Conservation (phyloP, 805 yeast species). For the Cyberlindnera galapagoensis region DNA sequence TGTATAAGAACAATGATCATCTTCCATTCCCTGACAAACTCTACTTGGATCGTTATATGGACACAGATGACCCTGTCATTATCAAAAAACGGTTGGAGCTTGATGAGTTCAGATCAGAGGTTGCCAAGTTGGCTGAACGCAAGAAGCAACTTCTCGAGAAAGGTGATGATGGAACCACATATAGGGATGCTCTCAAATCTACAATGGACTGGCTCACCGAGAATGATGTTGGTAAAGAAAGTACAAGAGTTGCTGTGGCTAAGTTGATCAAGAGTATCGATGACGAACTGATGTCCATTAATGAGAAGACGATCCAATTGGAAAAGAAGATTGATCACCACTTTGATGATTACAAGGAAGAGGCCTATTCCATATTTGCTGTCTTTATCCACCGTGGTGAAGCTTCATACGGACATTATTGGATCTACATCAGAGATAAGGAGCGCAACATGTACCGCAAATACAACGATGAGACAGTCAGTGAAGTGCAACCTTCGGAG, state of each 20-base stretch:
- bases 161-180: constrained; percentile 45
- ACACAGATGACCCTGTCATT: constrained; percentile 52
- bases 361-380: constrained; percentile 83
- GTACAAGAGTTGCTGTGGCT: constrained; percentile 42
- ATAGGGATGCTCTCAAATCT: constrained; percentile 46
- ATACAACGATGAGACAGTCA: constrained; percentile 93
- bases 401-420: constrained; percentile 94
- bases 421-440: constrained; percentile 87
- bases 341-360: constrained; percentile 51
- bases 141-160: constrained; percentile 35
- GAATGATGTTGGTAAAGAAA: constrained; percentile 33
- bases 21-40: constrained; percentile 72
- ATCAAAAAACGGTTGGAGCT: constrained; percentile 49
- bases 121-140: constrained; percentile 36
- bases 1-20: constrained; percentile 78
- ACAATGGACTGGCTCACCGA: constrained; percentile 50
- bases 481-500: constrained; percentile 63
- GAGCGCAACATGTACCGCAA: constrained; percentile 66
- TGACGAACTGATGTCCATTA: constrained; percentile 36
- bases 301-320: constrained; percentile 36
- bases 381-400: constrained; percentile 94
- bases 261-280: constrained; percentile 41
- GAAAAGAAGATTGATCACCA: constrained; percentile 48
- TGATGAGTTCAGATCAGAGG: constrained; percentile 50
- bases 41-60: constrained; percentile 84